These are phyloP conservation scores for Suillus plorans DNA, from an alignment of 768 basidiomycete genomes.

Conservation along the genomic window DNA sequence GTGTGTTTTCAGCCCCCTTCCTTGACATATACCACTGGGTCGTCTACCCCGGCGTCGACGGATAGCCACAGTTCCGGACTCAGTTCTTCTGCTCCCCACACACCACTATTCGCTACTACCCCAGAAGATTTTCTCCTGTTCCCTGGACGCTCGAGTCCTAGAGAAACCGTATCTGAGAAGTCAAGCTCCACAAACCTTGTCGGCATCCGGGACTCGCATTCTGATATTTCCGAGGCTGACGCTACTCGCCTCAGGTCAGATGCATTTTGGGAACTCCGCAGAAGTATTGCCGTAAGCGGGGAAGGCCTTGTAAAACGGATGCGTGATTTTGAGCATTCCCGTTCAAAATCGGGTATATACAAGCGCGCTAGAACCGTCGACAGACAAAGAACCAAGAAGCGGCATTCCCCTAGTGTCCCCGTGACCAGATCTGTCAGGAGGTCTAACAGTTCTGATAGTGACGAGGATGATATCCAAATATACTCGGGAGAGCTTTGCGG, in stretches of 20 bases:
- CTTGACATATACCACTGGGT: conserved; percentile 19
- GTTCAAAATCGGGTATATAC: conserved; percentile 40
- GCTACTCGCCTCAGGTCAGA: conserved; percentile 52
- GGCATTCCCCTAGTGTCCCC: conserved; percentile 28
- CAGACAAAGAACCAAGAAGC: conserved; percentile 41
- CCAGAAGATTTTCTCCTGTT: conserved; percentile 52
- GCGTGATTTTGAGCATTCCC: conserved; percentile 65
- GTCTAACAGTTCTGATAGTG: conserved; percentile 31
- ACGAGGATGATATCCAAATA: conserved; percentile 60
- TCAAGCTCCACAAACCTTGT: conserved; percentile 22
- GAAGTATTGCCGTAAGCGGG: conserved; percentile 60
- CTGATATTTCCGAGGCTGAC: conserved; percentile 26
- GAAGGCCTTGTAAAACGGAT: conserved; percentile 70
- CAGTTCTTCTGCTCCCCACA: conserved; percentile 27
- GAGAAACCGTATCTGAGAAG: conserved; percentile 10
- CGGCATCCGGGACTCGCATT: conserved; percentile 19
- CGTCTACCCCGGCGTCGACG: conserved; percentile 29
- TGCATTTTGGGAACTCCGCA: conserved; percentile 66
- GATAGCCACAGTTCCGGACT: conserved; percentile 28
- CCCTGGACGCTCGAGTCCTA: conserved; percentile 23
- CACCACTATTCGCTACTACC: conserved; percentile 44
- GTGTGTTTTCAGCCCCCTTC: conserved; percentile 16
- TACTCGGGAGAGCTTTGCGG: conserved; percentile 35
- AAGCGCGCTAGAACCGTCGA: conserved; percentile 40
- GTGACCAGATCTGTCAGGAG: conserved; percentile 16